phyloP scores from a whole-genome alignment of 2,329 filamentous ascomycete species.

The Aspergillus jensenii region DNA sequence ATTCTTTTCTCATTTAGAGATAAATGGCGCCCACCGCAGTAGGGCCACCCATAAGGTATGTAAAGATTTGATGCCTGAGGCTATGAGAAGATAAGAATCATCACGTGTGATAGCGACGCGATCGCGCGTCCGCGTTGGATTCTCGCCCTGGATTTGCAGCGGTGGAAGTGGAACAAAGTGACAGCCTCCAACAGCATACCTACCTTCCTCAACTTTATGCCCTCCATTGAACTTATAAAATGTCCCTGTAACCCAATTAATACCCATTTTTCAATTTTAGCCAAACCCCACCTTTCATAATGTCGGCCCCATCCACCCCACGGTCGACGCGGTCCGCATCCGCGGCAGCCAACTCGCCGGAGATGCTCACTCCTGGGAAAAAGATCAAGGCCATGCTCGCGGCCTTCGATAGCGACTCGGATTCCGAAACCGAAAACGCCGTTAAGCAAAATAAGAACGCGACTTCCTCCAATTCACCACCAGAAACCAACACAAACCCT shows the following conservation, averaged over 20 bases:
- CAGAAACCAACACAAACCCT: slow-evolving; percentile 1
- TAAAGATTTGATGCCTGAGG: background rate
- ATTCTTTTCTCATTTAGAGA: background rate
- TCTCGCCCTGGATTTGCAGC: slow-evolving; percentile 12
- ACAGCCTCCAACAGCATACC: background rate
- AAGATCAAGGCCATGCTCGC: slow-evolving; percentile 53
- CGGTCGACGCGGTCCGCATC: slow-evolving; percentile 35
- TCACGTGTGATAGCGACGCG: slow-evolving; percentile 23
- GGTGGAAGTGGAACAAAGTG: background rate
- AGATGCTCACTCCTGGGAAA: slow-evolving; percentile 44
- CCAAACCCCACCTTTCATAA: slow-evolving; percentile 9
- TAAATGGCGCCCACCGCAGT: too few relatives aligned
- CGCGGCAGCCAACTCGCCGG: slow-evolving; percentile 27
- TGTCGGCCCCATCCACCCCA: slow-evolving; percentile 35
- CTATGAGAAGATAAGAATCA: background rate
- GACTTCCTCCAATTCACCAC: background rate
- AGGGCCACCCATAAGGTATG: too few relatives aligned
- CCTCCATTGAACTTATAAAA: background rate
- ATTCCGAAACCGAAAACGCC: slow-evolving; percentile 41
- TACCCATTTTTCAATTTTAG: background rate
- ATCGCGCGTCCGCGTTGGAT: slow-evolving; percentile 12
- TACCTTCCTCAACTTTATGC: background rate
- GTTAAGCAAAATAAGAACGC: slow-evolving; percentile 12
- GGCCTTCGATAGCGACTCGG: slow-evolving; percentile 48
- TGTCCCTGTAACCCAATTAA: background rate